Percentiles rank a stretch among this genome's conserved stretches.
Conservation (phyloP, 2,329 filamentous ascomycete species). For the Polychaeton citri region DNA sequence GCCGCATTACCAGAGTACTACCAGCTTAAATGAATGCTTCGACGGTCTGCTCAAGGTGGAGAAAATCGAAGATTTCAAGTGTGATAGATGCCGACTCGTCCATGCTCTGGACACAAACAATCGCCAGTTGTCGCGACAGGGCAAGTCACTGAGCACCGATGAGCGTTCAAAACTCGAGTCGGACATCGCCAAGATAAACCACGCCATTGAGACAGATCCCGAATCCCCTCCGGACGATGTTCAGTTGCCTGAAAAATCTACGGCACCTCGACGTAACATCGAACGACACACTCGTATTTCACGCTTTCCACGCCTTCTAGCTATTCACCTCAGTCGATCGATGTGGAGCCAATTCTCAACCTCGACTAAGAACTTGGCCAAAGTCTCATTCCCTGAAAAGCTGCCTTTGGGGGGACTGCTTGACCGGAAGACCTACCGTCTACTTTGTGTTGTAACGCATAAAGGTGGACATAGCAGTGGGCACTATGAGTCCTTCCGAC, state of each 20-base stretch:
- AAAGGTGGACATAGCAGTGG: conserved; percentile 93
- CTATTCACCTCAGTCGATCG: conserved; percentile 83
- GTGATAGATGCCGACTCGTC: conserved; percentile 78
- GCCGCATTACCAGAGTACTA: conserved; percentile 57
- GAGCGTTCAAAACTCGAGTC: conserved; percentile 32
- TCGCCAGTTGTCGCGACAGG: conserved; percentile 42
- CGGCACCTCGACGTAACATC: conserved; percentile 71
- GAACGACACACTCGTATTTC: conserved; percentile 79
- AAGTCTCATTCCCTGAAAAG: conserved; percentile 83
- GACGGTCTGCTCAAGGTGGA: conserved; percentile 91
- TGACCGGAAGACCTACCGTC: conserved; percentile 64
- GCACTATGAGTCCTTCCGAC: conserved; percentile 90
- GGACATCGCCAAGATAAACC: conserved; percentile 52
- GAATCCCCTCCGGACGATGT: conserved; percentile 63
- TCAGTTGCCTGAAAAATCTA: conserved; percentile 57
- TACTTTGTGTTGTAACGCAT: conserved; percentile 81
- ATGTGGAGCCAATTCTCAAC: conserved; percentile 63
- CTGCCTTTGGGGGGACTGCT: conserved; percentile 69
- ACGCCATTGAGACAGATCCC: conserved; percentile 65
- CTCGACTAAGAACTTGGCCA: conserved; percentile 87
- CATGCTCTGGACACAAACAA: conserved; percentile 58
- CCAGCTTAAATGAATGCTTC: conserved; percentile 75
- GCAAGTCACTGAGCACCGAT: conserved; percentile 30
- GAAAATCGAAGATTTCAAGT: conserved; percentile 93
- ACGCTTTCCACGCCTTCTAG: conserved; percentile 75